Evolutionary conservation across 345 rosid genomes (phyloP).

Genomic region (Citrus sp.): DNA sequence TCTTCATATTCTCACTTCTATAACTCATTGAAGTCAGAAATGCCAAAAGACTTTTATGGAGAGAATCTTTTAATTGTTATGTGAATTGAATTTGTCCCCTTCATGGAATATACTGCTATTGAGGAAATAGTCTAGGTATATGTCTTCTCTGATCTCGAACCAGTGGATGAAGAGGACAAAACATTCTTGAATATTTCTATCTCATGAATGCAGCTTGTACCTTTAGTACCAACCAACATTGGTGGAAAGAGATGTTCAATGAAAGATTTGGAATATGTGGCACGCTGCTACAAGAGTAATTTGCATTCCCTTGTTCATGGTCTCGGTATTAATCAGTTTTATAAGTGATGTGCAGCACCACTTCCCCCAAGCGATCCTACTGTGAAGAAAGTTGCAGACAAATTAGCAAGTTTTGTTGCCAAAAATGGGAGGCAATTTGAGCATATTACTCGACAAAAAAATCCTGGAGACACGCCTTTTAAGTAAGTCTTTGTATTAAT

Average conservation of each 20-base stretch:
- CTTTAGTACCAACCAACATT: slow-evolving; percentile 80
- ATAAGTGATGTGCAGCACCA: slow-evolving; percentile 99
- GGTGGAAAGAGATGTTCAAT: slow-evolving; percentile 92
- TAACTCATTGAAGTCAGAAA: background rate
- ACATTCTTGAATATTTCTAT: slow-evolving; percentile 75
- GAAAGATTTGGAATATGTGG: slow-evolving; percentile 91
- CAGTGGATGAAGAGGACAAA: slow-evolving; percentile 43
- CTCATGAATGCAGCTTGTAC: slow-evolving; percentile 95
- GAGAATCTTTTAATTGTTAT: background rate
- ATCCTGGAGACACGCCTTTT: slow-evolving; percentile 96
- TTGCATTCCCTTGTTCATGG: slow-evolving; percentile 98
- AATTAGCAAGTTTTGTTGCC: slow-evolving; percentile 96
- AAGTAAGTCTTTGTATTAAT: slow-evolving; percentile 45
- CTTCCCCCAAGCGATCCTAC: slow-evolving; percentile 77
- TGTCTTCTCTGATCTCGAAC: slow-evolving; percentile 37
- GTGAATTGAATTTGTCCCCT: slow-evolving; percentile 8
- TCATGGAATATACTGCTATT: slow-evolving; percentile 5
- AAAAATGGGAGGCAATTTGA: slow-evolving; percentile 97
- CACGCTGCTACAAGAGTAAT: slow-evolving; percentile 92
- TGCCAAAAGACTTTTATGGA: background rate
- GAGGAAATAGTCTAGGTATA: slow-evolving; percentile 21
- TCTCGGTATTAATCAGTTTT: slow-evolving; percentile 99
- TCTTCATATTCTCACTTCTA: background rate
- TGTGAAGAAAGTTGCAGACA: slow-evolving; percentile 98
- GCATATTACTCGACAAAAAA: slow-evolving; percentile 82